Evolutionary conservation across 768 basidiomycete species (phyloP).

Genomic region (Clitopilus hobsonii): DNA sequence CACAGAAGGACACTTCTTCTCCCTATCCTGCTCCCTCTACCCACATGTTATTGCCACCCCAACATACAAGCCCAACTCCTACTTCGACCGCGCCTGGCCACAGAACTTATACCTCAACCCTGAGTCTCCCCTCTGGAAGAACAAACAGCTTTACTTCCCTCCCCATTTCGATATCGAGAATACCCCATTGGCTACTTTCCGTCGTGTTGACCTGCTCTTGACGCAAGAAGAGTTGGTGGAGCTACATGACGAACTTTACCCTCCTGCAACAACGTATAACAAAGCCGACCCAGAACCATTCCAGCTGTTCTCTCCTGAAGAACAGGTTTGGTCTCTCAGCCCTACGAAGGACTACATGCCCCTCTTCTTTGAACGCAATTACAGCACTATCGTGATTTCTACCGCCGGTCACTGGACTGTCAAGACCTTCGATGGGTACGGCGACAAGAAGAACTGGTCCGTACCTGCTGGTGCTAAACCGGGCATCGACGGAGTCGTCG

Average conservation of each 20-base stretch:
- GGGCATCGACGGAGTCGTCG: slow-evolving; percentile 50
- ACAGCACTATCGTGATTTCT: slow-evolving; percentile 57
- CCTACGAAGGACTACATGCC: slow-evolving; percentile 50
- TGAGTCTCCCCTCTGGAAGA: slow-evolving; percentile 35
- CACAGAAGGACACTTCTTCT: slow-evolving; percentile 72
- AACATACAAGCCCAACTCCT: slow-evolving; percentile 46
- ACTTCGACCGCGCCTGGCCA: slow-evolving; percentile 62
- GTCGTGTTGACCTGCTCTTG: slow-evolving; percentile 58
- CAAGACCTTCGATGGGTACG: slow-evolving; percentile 37
- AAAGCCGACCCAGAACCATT: slow-evolving; percentile 19
- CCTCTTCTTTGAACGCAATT: slow-evolving; percentile 46
- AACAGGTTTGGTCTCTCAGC: slow-evolving; percentile 48
- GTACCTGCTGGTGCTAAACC: slow-evolving; percentile 19
- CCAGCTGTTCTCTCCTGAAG: slow-evolving; percentile 52
- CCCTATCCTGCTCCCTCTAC: slow-evolving; percentile 59
- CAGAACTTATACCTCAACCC: slow-evolving; percentile 62
- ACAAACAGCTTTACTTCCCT: slow-evolving; percentile 31
- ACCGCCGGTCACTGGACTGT: slow-evolving; percentile 73
- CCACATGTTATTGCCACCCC: slow-evolving; percentile 67
- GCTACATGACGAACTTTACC: slow-evolving; percentile 35
- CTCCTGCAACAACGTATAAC: slow-evolving; percentile 4
- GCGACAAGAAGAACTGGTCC: slow-evolving; percentile 13
- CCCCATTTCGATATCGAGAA: slow-evolving; percentile 44
- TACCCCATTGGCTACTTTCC: slow-evolving; percentile 64
- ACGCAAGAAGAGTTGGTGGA: slow-evolving; percentile 40